These are phyloP conservation scores for Candida labiduridarum DNA, from an alignment of 1,139 yeast species.

Conservation along the genomic window DNA sequence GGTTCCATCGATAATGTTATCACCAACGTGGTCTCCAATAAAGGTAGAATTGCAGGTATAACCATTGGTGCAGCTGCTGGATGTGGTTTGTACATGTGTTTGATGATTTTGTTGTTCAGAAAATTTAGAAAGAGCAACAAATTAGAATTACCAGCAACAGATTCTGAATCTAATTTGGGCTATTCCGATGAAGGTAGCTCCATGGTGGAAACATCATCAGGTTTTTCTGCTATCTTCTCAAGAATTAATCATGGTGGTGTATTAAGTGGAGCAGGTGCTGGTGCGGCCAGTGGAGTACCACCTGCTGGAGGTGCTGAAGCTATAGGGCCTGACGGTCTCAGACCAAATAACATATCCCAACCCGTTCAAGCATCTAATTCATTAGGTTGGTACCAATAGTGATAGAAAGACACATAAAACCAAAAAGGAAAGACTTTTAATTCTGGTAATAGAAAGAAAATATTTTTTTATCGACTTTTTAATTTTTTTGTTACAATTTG, in stretches of 20 bases:
- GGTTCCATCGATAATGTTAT: slow-evolving; percentile 46
- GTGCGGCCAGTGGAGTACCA: not conserved
- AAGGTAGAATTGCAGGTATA: slow-evolving; percentile 56
- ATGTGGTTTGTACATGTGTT: slow-evolving; percentile 55
- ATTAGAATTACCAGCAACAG: slow-evolving; percentile 46
- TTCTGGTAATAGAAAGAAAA: not conserved
- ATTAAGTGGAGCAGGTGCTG: slow-evolving; percentile 11
- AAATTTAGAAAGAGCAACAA: slow-evolving; percentile 36
- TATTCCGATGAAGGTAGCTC: slow-evolving; percentile 22
- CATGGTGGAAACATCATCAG: slow-evolving; percentile 19
- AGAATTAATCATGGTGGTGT: slow-evolving; percentile 26
- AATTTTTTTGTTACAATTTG: not conserved
- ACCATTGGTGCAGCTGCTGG: slow-evolving; percentile 74
- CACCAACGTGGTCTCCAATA: slow-evolving; percentile 24
- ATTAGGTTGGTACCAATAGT: slow-evolving; percentile 43
- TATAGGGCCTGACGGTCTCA: slow-evolving; percentile 2
- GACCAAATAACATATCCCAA: slow-evolving; percentile 31
- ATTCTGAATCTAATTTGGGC: slow-evolving; percentile 43
- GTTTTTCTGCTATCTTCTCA: slow-evolving; percentile 35
- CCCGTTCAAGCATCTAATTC: slow-evolving; percentile 52
- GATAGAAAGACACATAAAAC: not conserved
- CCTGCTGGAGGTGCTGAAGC: slow-evolving; percentile 15
- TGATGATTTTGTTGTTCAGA: slow-evolving; percentile 49
- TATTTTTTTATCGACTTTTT: not conserved
- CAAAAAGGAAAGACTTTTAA: slow-evolving; percentile 1